Conservation (phyloP, 192 early-diverging fungal species). For the Backusella circina region DNA sequence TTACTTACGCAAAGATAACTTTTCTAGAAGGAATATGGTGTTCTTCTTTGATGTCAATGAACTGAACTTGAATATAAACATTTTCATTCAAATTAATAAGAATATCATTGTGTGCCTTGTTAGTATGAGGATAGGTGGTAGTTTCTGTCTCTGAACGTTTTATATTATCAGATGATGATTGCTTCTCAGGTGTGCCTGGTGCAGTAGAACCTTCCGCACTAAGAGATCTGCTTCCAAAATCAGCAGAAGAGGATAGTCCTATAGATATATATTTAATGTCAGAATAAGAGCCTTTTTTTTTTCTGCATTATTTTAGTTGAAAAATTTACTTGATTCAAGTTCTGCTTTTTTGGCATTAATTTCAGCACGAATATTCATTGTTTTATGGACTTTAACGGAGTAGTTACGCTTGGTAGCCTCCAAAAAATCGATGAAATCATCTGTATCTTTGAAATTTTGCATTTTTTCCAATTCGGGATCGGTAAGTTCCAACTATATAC, state of each 20-base stretch:
- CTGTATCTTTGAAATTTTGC: conserved; percentile 14
- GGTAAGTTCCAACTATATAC: conserved; percentile 14
- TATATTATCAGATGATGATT: not conserved
- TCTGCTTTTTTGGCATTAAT: conserved; percentile 1
- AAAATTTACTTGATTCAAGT: not conserved
- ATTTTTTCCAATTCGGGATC: conserved; percentile 10
- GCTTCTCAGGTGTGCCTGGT: not conserved
- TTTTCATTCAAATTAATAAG: conserved; percentile 26
- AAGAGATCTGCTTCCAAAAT: not conserved
- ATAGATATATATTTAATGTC: not conserved
- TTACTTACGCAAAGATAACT: conserved; percentile 24
- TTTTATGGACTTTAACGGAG: conserved; percentile 32
- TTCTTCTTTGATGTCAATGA: not conserved
- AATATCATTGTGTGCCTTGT: not conserved
- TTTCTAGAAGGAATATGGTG: not conserved
- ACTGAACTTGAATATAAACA: conserved; percentile 31
- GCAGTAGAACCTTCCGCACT: not conserved
- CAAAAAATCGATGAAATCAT: conserved; percentile 31
- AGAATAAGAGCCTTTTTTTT: not conserved
- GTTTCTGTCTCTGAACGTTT: not conserved
- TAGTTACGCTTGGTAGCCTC: conserved; percentile 19
- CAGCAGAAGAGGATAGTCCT: not conserved
- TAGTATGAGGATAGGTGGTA: not conserved
- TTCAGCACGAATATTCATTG: conserved; percentile 17
- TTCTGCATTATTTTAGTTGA: not conserved